Evolutionary conservation across 169 alveolate genomes (phyloP), one percentile per base, ranked within the genome.

Genomic region (Cryptosporidium baileyi): DNA sequence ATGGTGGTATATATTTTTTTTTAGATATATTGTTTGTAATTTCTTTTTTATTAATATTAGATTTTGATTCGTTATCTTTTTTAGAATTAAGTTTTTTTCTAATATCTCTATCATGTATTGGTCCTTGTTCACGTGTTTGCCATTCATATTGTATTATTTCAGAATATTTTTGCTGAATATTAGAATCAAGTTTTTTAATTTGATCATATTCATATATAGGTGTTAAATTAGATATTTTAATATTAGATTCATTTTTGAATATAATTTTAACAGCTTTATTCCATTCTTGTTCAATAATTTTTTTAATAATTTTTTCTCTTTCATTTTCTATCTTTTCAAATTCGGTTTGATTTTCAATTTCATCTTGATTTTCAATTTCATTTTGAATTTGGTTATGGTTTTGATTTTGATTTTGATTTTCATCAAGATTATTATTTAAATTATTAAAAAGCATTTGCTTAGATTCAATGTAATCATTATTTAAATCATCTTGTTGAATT

Each of bases 121-220:
- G 85, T 1, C 85, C 85, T 59, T 74, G 85, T 17, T 74, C 85
- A 54, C 85, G 65, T 19, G 54, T 74, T 54, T 74, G 61, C 85
- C 85, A 74, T 7, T 74, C 85, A 24, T 74, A 74, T 15, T 36
- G 30, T 2, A 41, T 38, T 24, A 22, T 19, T 6, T 43, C 80
- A 17, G 26, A 17, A n/a, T n/a, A n/a, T n/a, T n/a, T n/a, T n/a
- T n/a, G n/a, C n/a, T n/a, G n/a, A n/a, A n/a, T n/a, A 6, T 30
- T 8, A 30, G 32, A 17, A 19, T 62, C 36, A 62, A 59, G 9
- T 30, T 41, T 38, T 9, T 22, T 19, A 2, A 62, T 38, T 22
- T 62, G 44, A 45, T 49, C 45, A n/a, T n/a, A n/a, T n/a, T n/a
- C n/a, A n/a, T n/a, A n/a, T 7, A 60, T 26, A 11, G 81, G 81